These are phyloP conservation scores for Omphalea diandra DNA, from an alignment of 441 rosid species.

Conservation along the genomic window DNA sequence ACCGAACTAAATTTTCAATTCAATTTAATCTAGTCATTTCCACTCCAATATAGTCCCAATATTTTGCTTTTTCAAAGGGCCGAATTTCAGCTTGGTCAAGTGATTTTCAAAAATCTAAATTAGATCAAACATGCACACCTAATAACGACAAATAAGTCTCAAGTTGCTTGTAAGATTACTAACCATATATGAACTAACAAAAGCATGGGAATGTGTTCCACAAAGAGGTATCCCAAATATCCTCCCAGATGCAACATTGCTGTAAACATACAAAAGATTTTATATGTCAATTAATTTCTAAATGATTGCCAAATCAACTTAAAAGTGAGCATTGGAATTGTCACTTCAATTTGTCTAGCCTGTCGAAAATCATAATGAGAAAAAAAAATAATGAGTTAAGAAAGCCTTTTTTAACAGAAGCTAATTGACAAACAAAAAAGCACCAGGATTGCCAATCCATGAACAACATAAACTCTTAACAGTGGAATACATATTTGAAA, in stretches of 20 bases:
- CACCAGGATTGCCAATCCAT: background rate
- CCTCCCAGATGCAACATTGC: conserved; percentile 93
- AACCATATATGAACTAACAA: conserved; percentile 96
- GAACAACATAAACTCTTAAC: background rate
- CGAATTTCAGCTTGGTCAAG: too few species aligned
- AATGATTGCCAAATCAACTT: conserved; percentile 9
- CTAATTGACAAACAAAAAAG: background rate
- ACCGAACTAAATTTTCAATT: too few species aligned
- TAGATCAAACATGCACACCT: too few species aligned
- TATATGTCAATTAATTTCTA: background rate
- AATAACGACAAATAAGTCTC: background rate
- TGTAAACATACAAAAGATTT: conserved; percentile 32
- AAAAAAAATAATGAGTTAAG: background rate
- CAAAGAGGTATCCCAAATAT: conserved; percentile 89
- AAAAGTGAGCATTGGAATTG: background rate
- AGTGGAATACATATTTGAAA: background rate
- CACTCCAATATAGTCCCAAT: too few species aligned
- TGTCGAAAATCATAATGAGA: background rate
- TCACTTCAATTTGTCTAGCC: background rate
- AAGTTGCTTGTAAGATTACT: conserved; percentile 21
- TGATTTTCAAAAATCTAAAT: too few species aligned
- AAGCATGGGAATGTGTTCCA: conserved; percentile 97
- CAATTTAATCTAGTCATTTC: too few species aligned
- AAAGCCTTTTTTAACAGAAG: background rate
- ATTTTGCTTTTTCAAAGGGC: too few species aligned